Conservation (phyloP, 768 basidiomycete species). For the Tremella fuciformis region DNA sequence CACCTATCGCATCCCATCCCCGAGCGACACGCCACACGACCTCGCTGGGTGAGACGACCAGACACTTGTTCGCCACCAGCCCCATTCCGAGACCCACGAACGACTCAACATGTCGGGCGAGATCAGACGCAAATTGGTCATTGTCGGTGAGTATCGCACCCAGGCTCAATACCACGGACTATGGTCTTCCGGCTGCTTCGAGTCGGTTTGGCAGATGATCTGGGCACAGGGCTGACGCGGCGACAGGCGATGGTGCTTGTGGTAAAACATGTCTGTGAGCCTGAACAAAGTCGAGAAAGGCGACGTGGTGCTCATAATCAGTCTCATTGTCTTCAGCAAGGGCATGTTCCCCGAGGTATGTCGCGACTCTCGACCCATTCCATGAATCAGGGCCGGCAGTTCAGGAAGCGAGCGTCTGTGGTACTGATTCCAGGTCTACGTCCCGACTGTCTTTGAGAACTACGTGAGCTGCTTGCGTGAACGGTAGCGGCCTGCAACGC, state of each 20-base stretch:
- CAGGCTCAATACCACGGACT: background rate
- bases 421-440: conserved; percentile 71
- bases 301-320: conserved; percentile 13
- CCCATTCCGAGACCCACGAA: background rate
- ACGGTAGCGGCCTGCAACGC: too few species aligned
- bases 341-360: conserved; percentile 52
- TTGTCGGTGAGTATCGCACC: conserved; percentile 64
- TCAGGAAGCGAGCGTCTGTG: background rate
- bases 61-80: background rate
- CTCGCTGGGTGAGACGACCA: too few species aligned
- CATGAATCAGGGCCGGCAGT: background rate
- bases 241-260: conserved; percentile 92
- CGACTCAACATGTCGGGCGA: conserved; percentile 68
- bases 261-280: conserved; percentile 64
- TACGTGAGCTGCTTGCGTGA: conserved; percentile 59
- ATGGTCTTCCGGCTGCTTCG: background rate
- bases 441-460: conserved; percentile 99
- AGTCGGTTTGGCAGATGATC: background rate
- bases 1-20: background rate
- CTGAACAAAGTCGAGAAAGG: background rate
- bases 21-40: too few species aligned
- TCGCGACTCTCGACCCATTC: conserved; percentile 3
- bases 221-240: background rate
- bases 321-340: conserved; percentile 46
- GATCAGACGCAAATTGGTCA: conserved; percentile 97